These are phyloP conservation scores for Clonostachys rosea DNA, from an alignment of 2,329 filamentous ascomycete species.

Conservation along the genomic window DNA sequence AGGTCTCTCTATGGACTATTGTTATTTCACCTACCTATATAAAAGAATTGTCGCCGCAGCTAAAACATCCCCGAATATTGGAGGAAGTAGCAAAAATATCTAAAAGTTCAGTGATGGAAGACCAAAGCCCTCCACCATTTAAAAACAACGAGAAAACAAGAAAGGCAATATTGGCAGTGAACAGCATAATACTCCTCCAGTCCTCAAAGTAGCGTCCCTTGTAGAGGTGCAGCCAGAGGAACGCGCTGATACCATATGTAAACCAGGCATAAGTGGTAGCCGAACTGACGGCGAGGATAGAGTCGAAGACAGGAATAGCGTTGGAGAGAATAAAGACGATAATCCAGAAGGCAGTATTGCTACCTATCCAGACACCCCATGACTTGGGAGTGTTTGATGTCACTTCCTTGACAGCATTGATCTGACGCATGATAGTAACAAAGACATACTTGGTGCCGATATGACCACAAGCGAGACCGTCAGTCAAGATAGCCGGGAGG, in stretches of 20 bases:
- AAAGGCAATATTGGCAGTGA: constrained; percentile 19
- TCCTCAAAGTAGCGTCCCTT: constrained; percentile 18
- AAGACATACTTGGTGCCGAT: constrained; percentile 25
- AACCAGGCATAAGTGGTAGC: constrained; percentile 28
- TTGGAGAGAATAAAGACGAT: constrained; percentile 25
- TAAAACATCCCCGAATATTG: constrained; percentile 20
- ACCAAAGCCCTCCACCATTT: constrained; percentile 27
- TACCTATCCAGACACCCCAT: constrained; percentile 25
- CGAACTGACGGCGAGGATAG: constrained; percentile 25
- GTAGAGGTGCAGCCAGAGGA: constrained; percentile 28
- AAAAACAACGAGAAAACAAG: constrained; percentile 24
- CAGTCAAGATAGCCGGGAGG: constrained; percentile 19
- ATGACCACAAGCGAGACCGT: constrained; percentile 22
- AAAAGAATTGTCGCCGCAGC: constrained; percentile 23
- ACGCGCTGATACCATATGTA: constrained; percentile 25
- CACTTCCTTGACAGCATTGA: constrained; percentile 20
- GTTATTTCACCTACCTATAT: constrained; percentile 15
- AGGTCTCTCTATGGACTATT: too few relatives aligned
- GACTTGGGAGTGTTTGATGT: constrained; percentile 21
- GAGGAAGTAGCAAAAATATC: constrained; percentile 18
- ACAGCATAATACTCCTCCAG: constrained; percentile 19
- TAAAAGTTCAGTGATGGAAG: constrained; percentile 20
- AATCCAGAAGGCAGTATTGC: constrained; percentile 23
- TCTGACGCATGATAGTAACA: constrained; percentile 17
- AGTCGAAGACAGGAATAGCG: constrained; percentile 28